These are phyloP conservation scores for Fusarium globosum DNA, from an alignment of 2,329 filamentous ascomycete genomes.

Conservation along the genomic window DNA sequence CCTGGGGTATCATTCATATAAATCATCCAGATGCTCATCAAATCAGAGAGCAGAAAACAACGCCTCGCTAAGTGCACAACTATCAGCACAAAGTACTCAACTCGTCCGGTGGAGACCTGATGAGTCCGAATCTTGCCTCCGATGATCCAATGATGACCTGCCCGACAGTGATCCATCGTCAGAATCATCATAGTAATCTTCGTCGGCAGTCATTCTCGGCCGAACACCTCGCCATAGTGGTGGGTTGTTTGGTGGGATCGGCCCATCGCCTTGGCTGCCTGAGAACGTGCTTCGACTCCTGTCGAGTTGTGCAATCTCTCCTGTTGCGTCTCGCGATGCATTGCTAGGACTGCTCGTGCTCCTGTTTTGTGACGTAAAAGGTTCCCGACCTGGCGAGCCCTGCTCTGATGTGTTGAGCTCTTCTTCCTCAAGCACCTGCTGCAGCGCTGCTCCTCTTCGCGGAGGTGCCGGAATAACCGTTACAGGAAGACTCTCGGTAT, in stretches of 20 bases:
- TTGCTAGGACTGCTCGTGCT: constrained; percentile 38
- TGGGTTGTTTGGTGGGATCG: constrained; percentile 50
- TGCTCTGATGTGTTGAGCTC: constrained; percentile 42
- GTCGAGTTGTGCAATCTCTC: constrained; percentile 33
- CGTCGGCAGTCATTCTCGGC: constrained; percentile 48
- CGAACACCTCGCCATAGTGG: constrained; percentile 58
- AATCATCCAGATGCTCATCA: constrained; percentile 19
- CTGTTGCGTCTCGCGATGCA: constrained; percentile 41
- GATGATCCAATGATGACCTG: constrained; percentile 45
- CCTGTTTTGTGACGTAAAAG: constrained; percentile 27
- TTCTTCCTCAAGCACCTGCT: constrained; percentile 68
- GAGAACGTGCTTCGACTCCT: constrained; percentile 41
- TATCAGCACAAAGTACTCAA: constrained; percentile 21
- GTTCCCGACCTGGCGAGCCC: constrained; percentile 20
- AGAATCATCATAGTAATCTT: constrained; percentile 46
- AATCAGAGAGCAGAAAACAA: constrained; percentile 34
- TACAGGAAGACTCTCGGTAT: constrained; percentile 67
- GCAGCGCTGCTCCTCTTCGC: constrained; percentile 66
- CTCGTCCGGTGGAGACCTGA: constrained; percentile 32
- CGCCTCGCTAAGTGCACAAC: constrained; percentile 48
- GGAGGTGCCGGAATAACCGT: constrained; percentile 71
- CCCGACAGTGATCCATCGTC: constrained; percentile 47
- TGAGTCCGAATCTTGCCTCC: constrained; percentile 43
- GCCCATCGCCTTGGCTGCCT: constrained; percentile 41
- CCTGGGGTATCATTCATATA: constrained; percentile 33